Evolutionary conservation across 768 basidiomycete genomes (phyloP).

Genomic region (Leccinum boreale): DNA sequence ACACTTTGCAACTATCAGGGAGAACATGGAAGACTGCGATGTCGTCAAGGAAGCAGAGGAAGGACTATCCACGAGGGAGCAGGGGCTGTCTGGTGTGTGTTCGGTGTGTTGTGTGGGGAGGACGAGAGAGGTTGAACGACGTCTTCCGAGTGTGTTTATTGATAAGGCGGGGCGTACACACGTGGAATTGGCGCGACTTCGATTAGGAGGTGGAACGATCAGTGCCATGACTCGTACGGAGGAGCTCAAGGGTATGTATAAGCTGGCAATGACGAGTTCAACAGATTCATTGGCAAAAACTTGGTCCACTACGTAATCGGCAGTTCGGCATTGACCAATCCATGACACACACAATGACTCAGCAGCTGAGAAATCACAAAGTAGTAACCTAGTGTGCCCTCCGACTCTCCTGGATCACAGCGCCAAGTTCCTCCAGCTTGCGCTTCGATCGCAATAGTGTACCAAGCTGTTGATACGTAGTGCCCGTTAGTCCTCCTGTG

Average conservation of each 20-base stretch:
- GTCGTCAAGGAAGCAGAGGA: conserved; percentile 7
- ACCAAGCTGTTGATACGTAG: conserved; percentile 60
- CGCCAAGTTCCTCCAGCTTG: conserved; percentile 95
- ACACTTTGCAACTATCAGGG: conserved; percentile 47
- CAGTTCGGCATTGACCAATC: neutral
- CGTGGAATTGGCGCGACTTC: conserved; percentile 59
- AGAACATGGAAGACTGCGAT: conserved; percentile 45
- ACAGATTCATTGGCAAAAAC: conserved; percentile 18
- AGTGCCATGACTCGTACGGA: conserved; percentile 23
- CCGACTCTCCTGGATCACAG: conserved; percentile 91
- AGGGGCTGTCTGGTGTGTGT: conserved; percentile 2
- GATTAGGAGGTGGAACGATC: conserved; percentile 41
- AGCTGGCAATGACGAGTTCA: neutral
- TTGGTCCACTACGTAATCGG: neutral
- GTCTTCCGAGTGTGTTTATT: conserved; percentile 50
- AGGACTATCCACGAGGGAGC: neutral
- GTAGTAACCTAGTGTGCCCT: conserved; percentile 48
- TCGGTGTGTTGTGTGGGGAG: conserved; percentile 26
- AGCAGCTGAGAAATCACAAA: conserved; percentile 1
- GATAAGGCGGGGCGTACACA: conserved; percentile 52
- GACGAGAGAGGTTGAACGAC: conserved; percentile 50
- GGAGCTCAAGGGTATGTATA: neutral
- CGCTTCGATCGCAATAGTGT: conserved; percentile 98
- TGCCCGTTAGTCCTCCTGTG: neutral
- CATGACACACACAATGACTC: conserved; percentile 8